Conservation (phyloP, 257 asterid genomes). For the Euphrasia confusa region DNA sequence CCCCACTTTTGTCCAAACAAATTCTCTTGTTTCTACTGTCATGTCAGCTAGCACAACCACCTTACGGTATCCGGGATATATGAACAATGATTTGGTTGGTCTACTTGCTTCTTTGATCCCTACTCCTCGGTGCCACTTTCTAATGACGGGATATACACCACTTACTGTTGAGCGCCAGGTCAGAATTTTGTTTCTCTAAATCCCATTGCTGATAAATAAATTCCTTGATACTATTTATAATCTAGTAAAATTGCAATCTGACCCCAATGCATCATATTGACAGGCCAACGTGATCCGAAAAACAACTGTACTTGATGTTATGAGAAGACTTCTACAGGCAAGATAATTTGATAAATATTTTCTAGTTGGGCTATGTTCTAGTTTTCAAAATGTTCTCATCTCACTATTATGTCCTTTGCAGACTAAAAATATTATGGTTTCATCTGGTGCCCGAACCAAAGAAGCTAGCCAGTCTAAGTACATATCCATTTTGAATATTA, state of each 20-base stretch:
- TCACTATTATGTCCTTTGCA: conserved; percentile 34
- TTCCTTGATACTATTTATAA: conserved; percentile 4
- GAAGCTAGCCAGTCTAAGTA: conserved; percentile 98
- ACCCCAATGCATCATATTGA: conserved; percentile 26
- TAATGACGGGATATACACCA: conserved; percentile 98
- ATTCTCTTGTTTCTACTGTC: conserved; percentile 94
- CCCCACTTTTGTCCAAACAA: conserved; percentile 94
- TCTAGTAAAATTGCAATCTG: conserved; percentile 19
- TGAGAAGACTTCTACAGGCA: conserved; percentile 99
- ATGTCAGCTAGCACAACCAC: conserved; percentile 99
- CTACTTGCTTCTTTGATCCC: conserved; percentile 99
- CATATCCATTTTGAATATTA: conserved; percentile 88
- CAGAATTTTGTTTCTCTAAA: conserved; percentile 22
- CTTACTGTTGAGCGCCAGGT: conserved; percentile 99
- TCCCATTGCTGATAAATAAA: not conserved
- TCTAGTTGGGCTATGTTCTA: conserved; percentile 19
- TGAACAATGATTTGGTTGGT: conserved; percentile 99
- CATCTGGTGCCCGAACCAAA: conserved; percentile 84
- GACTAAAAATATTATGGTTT: conserved; percentile 98
- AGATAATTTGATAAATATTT: conserved; percentile 21
- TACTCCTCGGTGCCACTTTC: conserved; percentile 98
- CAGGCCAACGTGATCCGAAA: conserved; percentile 97
- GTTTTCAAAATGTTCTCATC: conserved; percentile 21
- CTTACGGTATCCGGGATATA: conserved; percentile 93
- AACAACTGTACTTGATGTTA: conserved; percentile 97